phyloP scores from a whole-genome alignment of 768 basidiomycete species.

The Suillus lakei region DNA sequence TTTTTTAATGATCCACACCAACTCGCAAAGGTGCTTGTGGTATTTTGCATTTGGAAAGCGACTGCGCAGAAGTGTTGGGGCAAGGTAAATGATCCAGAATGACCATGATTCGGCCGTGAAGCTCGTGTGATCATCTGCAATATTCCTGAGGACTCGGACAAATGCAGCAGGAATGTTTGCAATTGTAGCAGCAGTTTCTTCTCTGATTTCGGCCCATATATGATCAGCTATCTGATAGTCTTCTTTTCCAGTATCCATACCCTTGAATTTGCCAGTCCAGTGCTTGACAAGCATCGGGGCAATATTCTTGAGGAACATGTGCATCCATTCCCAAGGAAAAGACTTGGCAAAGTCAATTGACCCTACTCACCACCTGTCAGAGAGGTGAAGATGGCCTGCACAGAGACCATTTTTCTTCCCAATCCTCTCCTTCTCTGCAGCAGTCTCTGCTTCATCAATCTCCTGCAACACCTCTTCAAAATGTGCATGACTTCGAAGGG shows the following conservation, averaged over 20 bases:
- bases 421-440: conserved; percentile 22
- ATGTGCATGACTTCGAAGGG: conserved; percentile 36
- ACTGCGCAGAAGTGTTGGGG: conserved; percentile 20
- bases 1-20: conserved; percentile 13
- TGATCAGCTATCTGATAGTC: conserved; percentile 30
- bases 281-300: conserved; percentile 43
- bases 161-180: conserved; percentile 34
- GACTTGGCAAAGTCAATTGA: conserved; percentile 43
- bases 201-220: conserved; percentile 48
- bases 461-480: conserved; percentile 28
- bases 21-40: conserved; percentile 15
- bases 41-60: conserved; percentile 17
- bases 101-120: conserved; percentile 25
- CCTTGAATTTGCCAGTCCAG: conserved; percentile 49
- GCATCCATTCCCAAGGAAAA: conserved; percentile 56
- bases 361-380: conserved; percentile 32
- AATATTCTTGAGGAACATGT: conserved; percentile 51
- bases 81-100: conserved; percentile 26
- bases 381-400: background rate
- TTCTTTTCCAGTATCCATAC: conserved; percentile 34
- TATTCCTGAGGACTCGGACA: conserved; percentile 37
- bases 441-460: conserved; percentile 30
- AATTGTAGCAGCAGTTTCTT: conserved; percentile 28
- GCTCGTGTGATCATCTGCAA: conserved; percentile 19
- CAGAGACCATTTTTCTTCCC: conserved; percentile 37